Evolutionary conservation across 805 yeast genomes (phyloP), one percentile per base, ranked within the genome.

Genomic region (Grigorovia transvaalensis): DNA sequence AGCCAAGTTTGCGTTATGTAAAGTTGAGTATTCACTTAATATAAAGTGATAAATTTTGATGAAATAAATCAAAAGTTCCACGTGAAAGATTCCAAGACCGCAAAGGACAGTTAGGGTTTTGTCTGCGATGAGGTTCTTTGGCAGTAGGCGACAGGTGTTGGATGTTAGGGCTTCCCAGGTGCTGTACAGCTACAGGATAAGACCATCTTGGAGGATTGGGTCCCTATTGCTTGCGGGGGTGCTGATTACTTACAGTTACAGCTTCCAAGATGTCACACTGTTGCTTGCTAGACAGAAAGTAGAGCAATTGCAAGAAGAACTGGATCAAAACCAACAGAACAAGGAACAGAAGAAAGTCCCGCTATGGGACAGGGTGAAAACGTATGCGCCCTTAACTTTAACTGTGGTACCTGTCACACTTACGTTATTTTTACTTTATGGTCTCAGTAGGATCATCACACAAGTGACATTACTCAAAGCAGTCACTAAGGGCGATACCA

Each of bases 251-350:
- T 67, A 67, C 50, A 66, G 68, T 17, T 50, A 53, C 15, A 53
- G 68, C 1, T 67, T 60, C 50, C 56, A 59, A 1, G 64, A 65
- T 50, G 60, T 66, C 61, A 56, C 66, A 2, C 55, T 55, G 45
- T 53, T 59, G 57, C 65, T 35, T 57, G 67, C n/a, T 19, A 30
- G 11, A 19, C 45, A 13, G 20, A 42, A 9, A 53, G 50, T 27
- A 49, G 51, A 13, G 59, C 57, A 1, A 49, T 49, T n/a, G 54
- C 42, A 50, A 12, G 55, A 53, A 3, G 54, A 58, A 8, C 54
- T 44, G 41, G 52, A 50, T 17, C 53, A 51, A 38, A n/a, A 15
- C 3, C 12, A 13, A 3, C 9, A 38, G 15, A 2, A 3, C 17
- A 38, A 13, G 2, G 42, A 15, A n/a, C 4, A 15, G 8, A 38